Evolutionary conservation across 768 basidiomycete species (phyloP).

Genomic region (Serendipita sp.): DNA sequence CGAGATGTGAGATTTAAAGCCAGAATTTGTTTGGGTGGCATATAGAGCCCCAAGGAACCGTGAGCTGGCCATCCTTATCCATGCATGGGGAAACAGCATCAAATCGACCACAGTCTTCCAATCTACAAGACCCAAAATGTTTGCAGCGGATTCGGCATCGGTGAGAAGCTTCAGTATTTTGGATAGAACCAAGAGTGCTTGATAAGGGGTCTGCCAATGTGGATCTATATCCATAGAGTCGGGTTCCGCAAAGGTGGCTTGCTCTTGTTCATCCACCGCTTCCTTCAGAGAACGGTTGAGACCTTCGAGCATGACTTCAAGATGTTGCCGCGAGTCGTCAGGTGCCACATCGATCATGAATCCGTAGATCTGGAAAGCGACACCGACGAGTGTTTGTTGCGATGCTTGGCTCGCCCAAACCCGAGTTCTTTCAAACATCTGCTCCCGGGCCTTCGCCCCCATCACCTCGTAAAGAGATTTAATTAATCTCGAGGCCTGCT

Average conservation of each 20-base stretch:
- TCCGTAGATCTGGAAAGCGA: constrained; percentile 71
- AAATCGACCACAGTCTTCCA: constrained; percentile 52
- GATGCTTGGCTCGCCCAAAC: constrained; percentile 56
- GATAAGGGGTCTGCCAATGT: constrained; percentile 75
- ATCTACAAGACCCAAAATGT: constrained; percentile 24
- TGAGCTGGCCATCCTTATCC: constrained; percentile 76
- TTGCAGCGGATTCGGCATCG: constrained; percentile 31
- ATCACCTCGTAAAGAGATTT: constrained; percentile 58
- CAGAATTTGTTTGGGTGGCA: constrained; percentile 7
- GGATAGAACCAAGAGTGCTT: constrained; percentile 47
- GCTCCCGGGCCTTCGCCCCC: constrained; percentile 37
- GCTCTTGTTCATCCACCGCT: constrained; percentile 27
- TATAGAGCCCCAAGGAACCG: constrained; percentile 62
- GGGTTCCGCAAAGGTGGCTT: constrained; percentile 21
- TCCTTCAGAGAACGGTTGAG: constrained; percentile 31
- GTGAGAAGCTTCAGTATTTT: constrained; percentile 43
- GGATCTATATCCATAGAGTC: constrained; percentile 39
- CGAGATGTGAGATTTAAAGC: constrained; percentile 20
- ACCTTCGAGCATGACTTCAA: constrained; percentile 39
- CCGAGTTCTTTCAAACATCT: constrained; percentile 55
- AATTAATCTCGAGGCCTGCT: constrained; percentile 73
- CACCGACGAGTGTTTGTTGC: constrained; percentile 46
- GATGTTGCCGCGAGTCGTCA: constrained; percentile 28
- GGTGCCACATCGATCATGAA: constrained; percentile 58
- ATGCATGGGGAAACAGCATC: constrained; percentile 81